phyloP scores from a whole-genome alignment of 257 asterid genomes.

The Przewalskia tangutica region DNA sequence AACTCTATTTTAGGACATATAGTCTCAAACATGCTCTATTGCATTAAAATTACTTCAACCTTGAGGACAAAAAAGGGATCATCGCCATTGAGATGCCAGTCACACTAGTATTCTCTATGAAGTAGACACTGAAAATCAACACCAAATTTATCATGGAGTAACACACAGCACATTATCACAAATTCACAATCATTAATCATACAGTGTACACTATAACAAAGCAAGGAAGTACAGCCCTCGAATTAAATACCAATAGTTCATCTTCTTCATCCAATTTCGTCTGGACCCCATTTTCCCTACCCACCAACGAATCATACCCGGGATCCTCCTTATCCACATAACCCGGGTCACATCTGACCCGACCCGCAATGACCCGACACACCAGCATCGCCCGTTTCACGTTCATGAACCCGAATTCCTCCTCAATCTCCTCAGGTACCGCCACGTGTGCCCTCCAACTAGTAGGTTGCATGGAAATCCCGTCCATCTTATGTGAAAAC shows the following conservation, averaged over 20 bases:
- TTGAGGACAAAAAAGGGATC: neutral
- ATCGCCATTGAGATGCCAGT: neutral
- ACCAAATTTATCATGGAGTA: neutral
- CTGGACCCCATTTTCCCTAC: constrained; percentile 27
- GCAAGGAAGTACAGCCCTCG: constrained; percentile 91
- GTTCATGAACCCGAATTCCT: constrained; percentile 75
- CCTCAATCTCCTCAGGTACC: constrained; percentile 68
- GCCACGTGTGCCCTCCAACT: constrained; percentile 77
- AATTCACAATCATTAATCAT: constrained; percentile 8
- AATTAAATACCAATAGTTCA: constrained; percentile 66
- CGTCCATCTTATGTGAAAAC: constrained; percentile 74
- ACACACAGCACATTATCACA: neutral
- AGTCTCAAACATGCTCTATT: neutral
- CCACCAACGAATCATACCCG: constrained; percentile 61
- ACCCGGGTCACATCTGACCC: constrained; percentile 48
- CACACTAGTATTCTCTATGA: neutral
- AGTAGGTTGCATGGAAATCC: constrained; percentile 55
- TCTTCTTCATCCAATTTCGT: constrained; percentile 43
- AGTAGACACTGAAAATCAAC: neutral
- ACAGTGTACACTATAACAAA: constrained; percentile 69
- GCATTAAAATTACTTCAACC: neutral
- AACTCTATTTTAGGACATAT: too few relatives aligned
- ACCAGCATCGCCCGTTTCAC: constrained; percentile 63
- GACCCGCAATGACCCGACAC: constrained; percentile 85
- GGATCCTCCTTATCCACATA: constrained; percentile 32